Evolutionary conservation across 352 stramenopile genomes (phyloP).

Genomic region (Pythium monospermum): DNA sequence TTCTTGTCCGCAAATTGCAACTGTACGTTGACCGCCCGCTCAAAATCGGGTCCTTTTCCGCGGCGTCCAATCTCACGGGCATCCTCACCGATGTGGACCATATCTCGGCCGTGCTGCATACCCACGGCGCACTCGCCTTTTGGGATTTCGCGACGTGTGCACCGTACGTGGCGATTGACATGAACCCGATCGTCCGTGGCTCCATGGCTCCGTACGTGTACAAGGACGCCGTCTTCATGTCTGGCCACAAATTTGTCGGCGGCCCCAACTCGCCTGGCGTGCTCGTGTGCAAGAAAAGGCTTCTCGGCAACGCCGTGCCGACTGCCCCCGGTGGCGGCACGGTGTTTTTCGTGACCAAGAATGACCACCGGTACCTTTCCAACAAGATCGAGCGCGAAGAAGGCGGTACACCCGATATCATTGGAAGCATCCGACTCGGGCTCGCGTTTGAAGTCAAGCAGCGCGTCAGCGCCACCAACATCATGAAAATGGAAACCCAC

Average conservation of each 20-base stretch:
- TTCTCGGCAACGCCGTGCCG: constrained; percentile 43
- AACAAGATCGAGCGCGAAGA: constrained; percentile 93
- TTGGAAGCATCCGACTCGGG: constrained; percentile 87
- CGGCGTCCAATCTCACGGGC: constrained; percentile 92
- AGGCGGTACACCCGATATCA: constrained; percentile 92
- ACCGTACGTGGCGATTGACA: constrained; percentile 88
- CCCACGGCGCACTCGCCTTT: constrained; percentile 84
- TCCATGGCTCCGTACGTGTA: constrained; percentile 29
- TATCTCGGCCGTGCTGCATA: constrained; percentile 82
- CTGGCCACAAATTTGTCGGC: constrained; percentile 94
- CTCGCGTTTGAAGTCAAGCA: constrained; percentile 87
- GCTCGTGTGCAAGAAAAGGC: constrained; percentile 91
- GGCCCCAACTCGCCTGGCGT: constrained; percentile 87
- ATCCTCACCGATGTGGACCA: constrained; percentile 79
- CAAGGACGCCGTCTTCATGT: constrained; percentile 94
- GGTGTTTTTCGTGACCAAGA: constrained; percentile 40
- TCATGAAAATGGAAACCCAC: constrained; percentile 31
- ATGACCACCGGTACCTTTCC: constrained; percentile 52
- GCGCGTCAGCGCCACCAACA: constrained; percentile 29
- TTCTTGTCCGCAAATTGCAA: constrained; percentile 44
- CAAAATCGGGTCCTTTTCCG: constrained; percentile 82
- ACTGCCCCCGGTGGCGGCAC: constrained; percentile 37
- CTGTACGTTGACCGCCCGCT: constrained; percentile 32
- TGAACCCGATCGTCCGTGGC: constrained; percentile 81
- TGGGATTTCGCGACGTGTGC: constrained; percentile 94